Base-by-base conservation (phyloP, 176 grass and related monocot species). In the Tillandsia fasciculata region DNA sequence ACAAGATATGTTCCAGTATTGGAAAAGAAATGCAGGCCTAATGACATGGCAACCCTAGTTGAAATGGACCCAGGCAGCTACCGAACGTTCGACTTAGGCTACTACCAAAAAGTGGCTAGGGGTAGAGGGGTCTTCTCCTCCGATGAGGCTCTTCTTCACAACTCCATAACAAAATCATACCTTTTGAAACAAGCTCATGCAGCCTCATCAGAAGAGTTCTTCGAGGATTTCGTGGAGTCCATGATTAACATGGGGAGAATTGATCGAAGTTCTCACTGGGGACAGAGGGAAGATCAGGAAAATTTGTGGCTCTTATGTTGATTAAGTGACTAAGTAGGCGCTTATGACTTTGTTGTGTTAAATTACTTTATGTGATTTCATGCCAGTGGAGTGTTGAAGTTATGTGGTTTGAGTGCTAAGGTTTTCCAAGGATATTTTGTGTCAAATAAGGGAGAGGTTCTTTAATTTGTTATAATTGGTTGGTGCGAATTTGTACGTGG, bases 231-330 rank as follows among this genome's bases (percentile, higher is more conserved):
- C 52, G 18, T 15, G 26, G 13, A 8, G 22, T 68, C 47, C 26
- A 70, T 70, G 51, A 8, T 84, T 48, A 70, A 68, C 69, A 81
- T 84, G 74, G 76, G 77, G 66, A 81, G 49, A 66, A 83, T 88
- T 50, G 74, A 83, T 88, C 42, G 74, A 20, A 20, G 59, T 1
- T 27, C 65, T 83, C 42, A 54, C 80, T 11, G 64, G 76, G 72
- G 42, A 72, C 0, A 64, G 58, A 2, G 80, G 85, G 0, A 56
- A 83, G 77, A 63, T 87, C 53, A 83, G 80, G 72, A 64, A 51
- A 11, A 24, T 42, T 4, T 87, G 85, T 57, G 75, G 29, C 29
- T 33, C 85, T 11, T 61, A 70, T 2, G 83, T 88, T 54, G 88
- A 96, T 65, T 80, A 33, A 59, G 29, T 33, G 29, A 33, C 29